These are phyloP conservation scores for Striga asiatica DNA, from an alignment of 257 asterid species.

Conservation along the genomic window DNA sequence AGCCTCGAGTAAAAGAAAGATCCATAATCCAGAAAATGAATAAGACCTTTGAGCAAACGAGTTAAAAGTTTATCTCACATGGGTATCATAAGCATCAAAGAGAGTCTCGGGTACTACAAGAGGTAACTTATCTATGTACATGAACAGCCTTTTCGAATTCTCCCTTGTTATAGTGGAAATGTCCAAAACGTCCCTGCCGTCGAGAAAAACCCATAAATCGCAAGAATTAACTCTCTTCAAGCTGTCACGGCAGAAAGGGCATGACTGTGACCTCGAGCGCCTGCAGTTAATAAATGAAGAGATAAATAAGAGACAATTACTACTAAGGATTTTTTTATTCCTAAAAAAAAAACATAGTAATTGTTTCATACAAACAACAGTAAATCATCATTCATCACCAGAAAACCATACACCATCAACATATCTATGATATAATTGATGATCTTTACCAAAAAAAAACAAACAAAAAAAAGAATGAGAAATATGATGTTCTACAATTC, in stretches of 20 bases:
- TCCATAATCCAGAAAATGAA: slow-evolving; percentile 8
- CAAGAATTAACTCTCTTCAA: slow-evolving; percentile 72
- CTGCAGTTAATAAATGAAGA: slow-evolving; percentile 27
- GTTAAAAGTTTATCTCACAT: slow-evolving; percentile 42
- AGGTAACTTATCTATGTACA: slow-evolving; percentile 81
- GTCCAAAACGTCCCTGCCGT: slow-evolving; percentile 58
- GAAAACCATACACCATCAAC: not conserved
- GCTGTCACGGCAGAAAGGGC: slow-evolving; percentile 97
- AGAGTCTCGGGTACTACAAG: slow-evolving; percentile 65
- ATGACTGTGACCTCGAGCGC: slow-evolving; percentile 85
- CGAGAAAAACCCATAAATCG: slow-evolving; percentile 85
- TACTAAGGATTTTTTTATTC: too few species aligned
- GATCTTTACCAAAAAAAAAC: not conserved
- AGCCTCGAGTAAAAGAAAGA: slow-evolving; percentile 9
- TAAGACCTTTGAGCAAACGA: too few species aligned
- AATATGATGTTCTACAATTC: not conserved
- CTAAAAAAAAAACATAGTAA: not conserved
- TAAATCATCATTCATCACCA: not conserved
- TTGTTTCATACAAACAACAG: not conserved
- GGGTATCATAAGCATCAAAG: slow-evolving; percentile 66
- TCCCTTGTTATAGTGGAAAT: slow-evolving; percentile 63
- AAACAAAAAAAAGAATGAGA: not conserved
- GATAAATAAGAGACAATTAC: too few species aligned
- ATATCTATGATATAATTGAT: not conserved
- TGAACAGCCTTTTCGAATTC: slow-evolving; percentile 80